Evolutionary conservation across 495 filamentous ascomycete genomes (phyloP).

Genomic region (Neurospora sp.): DNA sequence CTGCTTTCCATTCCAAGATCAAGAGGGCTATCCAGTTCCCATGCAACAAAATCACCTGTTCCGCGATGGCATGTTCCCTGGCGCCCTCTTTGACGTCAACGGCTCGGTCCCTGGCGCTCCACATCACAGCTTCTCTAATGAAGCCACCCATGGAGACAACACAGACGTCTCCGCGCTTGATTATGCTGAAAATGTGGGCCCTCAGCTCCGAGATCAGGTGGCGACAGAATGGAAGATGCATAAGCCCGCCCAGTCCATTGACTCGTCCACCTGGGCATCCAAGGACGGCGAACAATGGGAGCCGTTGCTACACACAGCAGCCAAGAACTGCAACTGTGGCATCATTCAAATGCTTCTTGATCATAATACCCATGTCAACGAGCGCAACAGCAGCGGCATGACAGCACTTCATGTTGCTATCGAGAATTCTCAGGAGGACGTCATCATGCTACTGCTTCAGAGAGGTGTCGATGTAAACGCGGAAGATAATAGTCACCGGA

Average conservation of each 20-base stretch:
- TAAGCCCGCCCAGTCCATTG: background rate
- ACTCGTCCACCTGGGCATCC: background rate
- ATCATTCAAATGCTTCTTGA: slow-evolving; percentile 1
- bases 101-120: background rate
- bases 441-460: slow-evolving; percentile 1
- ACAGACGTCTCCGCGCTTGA: background rate
- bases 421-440: slow-evolving; percentile 1
- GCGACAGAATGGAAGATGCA: background rate
- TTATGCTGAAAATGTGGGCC: background rate
- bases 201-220: background rate
- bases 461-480: slow-evolving; percentile 1
- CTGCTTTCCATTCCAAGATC: background rate
- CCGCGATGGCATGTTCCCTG: background rate
- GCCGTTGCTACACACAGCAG: slow-evolving; percentile 3
- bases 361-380: slow-evolving; percentile 1
- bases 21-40: background rate
- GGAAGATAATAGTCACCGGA: background rate
- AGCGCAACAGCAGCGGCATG: slow-evolving; percentile 1
- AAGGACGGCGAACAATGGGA: background rate
- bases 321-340: slow-evolving; percentile 1
- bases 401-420: background rate
- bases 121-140: background rate
- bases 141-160: background rate
- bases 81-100: background rate
- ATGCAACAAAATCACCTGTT: background rate